A percentile compares a stretch with the other conserved stretches of the same genome.
phyloP scores from a whole-genome alignment of 2,329 filamentous ascomycete species.

The Bisporella sp. region DNA sequence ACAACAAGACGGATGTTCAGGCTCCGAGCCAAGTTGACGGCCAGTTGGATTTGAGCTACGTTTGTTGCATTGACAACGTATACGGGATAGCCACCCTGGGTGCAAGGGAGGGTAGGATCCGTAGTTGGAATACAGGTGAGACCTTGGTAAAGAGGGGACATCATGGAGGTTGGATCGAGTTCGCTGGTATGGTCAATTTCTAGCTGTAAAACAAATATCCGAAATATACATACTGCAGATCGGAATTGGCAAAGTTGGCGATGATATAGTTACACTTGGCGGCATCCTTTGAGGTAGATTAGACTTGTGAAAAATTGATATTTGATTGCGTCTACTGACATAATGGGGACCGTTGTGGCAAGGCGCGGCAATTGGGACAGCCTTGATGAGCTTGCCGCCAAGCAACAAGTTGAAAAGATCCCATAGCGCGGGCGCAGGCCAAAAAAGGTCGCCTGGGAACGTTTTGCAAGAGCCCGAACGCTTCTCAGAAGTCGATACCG shows the following conservation, averaged over 20 bases:
- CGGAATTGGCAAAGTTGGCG: slow-evolving; percentile 26
- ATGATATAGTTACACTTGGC: slow-evolving; percentile 27
- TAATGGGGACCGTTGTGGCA: slow-evolving; percentile 28
- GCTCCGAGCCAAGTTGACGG: slow-evolving; percentile 29
- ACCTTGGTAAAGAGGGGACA: slow-evolving; percentile 38
- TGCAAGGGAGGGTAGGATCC: slow-evolving; percentile 6
- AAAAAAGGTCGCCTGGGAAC: slow-evolving; percentile 26
- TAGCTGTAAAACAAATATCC: neutral
- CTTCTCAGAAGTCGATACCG: too few species aligned
- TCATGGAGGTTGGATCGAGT: slow-evolving; percentile 36
- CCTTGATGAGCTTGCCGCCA: slow-evolving; percentile 35
- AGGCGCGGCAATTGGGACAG: slow-evolving; percentile 37
- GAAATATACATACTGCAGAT: slow-evolving; percentile 27
- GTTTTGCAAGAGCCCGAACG: slow-evolving; percentile 13
- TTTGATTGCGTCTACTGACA: too few species aligned
- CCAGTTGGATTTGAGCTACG: slow-evolving; percentile 14
- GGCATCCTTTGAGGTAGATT: slow-evolving; percentile 23
- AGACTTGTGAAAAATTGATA: too few species aligned
- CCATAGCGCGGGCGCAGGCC: slow-evolving; percentile 43
- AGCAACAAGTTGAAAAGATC: slow-evolving; percentile 36
- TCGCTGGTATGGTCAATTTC: slow-evolving; percentile 20
- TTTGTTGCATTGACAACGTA: slow-evolving; percentile 20
- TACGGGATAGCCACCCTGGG: slow-evolving; percentile 12
- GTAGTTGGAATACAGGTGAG: slow-evolving; percentile 27
- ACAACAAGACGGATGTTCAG: slow-evolving; percentile 27